phyloP scores from a whole-genome alignment of 805 yeast species.

The Schwanniomyces sp. region DNA sequence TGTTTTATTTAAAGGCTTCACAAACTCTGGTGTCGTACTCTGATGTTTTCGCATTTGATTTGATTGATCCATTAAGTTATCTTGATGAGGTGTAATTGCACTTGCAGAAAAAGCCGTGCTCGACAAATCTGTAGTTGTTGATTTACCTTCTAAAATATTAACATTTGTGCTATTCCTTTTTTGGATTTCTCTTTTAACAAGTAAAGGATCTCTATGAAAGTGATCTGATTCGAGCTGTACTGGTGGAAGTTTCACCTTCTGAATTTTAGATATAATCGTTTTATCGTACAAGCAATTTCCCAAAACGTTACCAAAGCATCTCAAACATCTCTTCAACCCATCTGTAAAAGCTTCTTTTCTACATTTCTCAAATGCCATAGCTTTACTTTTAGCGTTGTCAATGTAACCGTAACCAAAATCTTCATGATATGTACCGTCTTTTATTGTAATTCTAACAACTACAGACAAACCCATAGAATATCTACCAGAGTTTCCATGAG shows the following conservation, averaged over 20 bases:
- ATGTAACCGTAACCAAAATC: conserved; percentile 74
- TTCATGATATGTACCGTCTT: conserved; percentile 81
- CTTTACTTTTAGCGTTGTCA: conserved; percentile 68
- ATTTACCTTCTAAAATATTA: conserved; percentile 4
- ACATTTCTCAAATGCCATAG: conserved; percentile 76
- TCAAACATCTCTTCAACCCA: conserved; percentile 73
- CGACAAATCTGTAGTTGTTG: background rate
- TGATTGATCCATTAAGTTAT: background rate
- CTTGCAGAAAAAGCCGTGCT: conserved; percentile 7
- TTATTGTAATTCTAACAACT: conserved; percentile 66
- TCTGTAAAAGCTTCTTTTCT: conserved; percentile 85
- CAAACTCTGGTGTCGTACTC: background rate
- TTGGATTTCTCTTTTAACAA: conserved; percentile 27
- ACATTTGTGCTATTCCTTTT: conserved; percentile 9
- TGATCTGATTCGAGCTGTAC: conserved; percentile 29
- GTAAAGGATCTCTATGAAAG: conserved; percentile 37
- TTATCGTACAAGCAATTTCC: conserved; percentile 86
- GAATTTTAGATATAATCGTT: conserved; percentile 54
- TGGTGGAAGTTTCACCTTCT: conserved; percentile 37
- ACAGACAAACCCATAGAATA: conserved; percentile 69
- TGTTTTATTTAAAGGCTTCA: background rate
- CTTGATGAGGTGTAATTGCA: background rate
- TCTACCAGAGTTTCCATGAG: conserved; percentile 50
- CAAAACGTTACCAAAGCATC: conserved; percentile 77
- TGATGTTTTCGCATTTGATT: background rate